Evolutionary conservation across 805 yeast genomes (phyloP), one percentile per base, ranked within the genome.

Genomic region (Starmera pachycereana): DNA sequence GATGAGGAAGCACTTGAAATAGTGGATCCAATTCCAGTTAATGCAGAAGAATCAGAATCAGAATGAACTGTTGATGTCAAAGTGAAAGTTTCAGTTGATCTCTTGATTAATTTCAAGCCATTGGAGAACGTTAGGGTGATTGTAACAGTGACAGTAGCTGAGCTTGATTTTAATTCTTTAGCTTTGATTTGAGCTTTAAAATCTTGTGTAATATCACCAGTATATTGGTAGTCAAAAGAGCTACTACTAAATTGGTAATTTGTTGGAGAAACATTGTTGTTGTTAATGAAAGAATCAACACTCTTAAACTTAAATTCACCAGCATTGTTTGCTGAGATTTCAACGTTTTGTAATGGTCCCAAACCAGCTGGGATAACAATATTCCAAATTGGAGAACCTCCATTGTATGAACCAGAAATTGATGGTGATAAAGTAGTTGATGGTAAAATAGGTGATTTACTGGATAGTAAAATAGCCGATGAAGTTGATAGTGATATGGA

Each of bases 361-460:
- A 35, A 19, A 12, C 22, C 28, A 25, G 37, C 35, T 25, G 41
- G 41, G 16, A 39, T 25, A 9, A 10, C 7, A 10, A 35, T 22
- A 35, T 30, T 28, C 41, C 41, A 39, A 6, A 19, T n/a, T 39
- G 35, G 33, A 14, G 41, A 29, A 25, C 29, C 35, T 14, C 16
- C 32, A 14, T 28, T n/a, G 16, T 32, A 37, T 8, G 41, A 34
- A 27, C 37, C 41, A 28, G 29, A 14, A 13, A 39, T 35, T 12
- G 32, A 34, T 39, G 41, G 41, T 8, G 37, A n/a, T 5, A 25
- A 33, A 3, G 34, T 18, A 9, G 35, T 13, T 3, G 29, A 12
- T 7, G 25, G 14, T 7, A 29, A 12, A 12, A 4, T 8, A 19
- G 31, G 12, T 27, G 37, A 13, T 14, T 19, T 12, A 25, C 31